Evolutionary conservation across 2,329 filamentous ascomycete genomes (phyloP), one percentile per base, ranked within the genome.

Genomic region (Phoma sp.): DNA sequence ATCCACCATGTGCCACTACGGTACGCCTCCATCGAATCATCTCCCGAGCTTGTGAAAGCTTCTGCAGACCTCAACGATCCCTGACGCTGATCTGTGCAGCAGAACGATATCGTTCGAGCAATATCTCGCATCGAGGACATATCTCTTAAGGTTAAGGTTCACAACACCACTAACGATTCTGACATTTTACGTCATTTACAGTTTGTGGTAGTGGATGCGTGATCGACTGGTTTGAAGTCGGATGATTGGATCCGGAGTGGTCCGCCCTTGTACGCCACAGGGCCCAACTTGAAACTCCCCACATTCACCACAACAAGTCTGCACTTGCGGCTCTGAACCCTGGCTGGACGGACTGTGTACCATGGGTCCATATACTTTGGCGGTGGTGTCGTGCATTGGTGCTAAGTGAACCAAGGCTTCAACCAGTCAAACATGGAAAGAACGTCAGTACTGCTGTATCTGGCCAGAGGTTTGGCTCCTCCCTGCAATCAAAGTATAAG

Each of bases 131-230:
- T 14, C 20, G 21, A 46, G 25, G 15, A 23, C 36, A 28, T 10
- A 14, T 17, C 7, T 12, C 17, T 29, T n/a, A 43, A 40, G n/a
- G n/a, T n/a, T n/a, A n/a, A 7, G 26, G 38, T 40, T 5, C 39
- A n/a, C 25, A 18, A 29, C 6, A 9, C 14, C 21, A 34, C 46
- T 23, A 42, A 47, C 17, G 49, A 36, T 47, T 33, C 42, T 26
- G 30, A 42, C 42, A 25, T 40, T 37, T 42, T 47, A 37, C 37
- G 49, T 42, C 29, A 53, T 53, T 42, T 47, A 18, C 11, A 37
- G n/a, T 53, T 47, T 18, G 26, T 4, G 21, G 3, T 36, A 23
- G 21, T 39, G 20, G 40, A 10, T 21, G 42, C 23, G 14, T 18
- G 30, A 47, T 47, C 29, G 42, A 18, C 37, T 37, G 25, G 37